A percentile compares a stretch with the other conserved stretches of the same genome.
Conservation (phyloP, 805 yeast genomes). For the Tetrapisispora pingtungensis region DNA sequence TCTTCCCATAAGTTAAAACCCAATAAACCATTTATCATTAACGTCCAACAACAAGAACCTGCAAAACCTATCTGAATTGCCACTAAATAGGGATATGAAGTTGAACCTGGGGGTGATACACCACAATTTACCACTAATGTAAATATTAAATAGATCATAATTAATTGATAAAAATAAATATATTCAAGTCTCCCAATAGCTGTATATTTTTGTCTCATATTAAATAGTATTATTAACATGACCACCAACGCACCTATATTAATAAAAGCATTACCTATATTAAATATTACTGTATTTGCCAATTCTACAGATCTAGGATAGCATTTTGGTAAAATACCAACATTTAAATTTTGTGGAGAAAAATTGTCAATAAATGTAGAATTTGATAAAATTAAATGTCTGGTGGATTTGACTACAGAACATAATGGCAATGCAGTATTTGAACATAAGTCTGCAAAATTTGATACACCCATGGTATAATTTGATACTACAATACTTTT, state of each 20-base stretch:
- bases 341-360: slow-evolving; percentile 27
- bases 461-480: slow-evolving; percentile 22
- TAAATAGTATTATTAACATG: slow-evolving; percentile 59
- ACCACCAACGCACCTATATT: slow-evolving; percentile 66
- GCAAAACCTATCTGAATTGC: slow-evolving; percentile 69
- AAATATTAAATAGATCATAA: slow-evolving; percentile 47
- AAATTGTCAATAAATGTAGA: slow-evolving; percentile 15
- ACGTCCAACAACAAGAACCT: slow-evolving; percentile 58
- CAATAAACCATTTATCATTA: slow-evolving; percentile 64
- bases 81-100: slow-evolving; percentile 70
- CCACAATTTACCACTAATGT: slow-evolving; percentile 84
- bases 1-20: slow-evolving; percentile 94
- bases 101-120: slow-evolving; percentile 77
- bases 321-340: slow-evolving; percentile 68
- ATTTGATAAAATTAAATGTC: slow-evolving; percentile 21
- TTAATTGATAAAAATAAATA: slow-evolving; percentile 57
- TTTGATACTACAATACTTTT: no score
- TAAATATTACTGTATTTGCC: slow-evolving; percentile 86
- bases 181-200: slow-evolving; percentile 91
- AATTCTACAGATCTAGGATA: slow-evolving; percentile 78
- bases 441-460: slow-evolving; percentile 41
- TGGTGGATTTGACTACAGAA: slow-evolving; percentile 52
- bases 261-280: slow-evolving; percentile 77
- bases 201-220: slow-evolving; percentile 76
- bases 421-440: slow-evolving; percentile 73